Evolutionary conservation across 768 basidiomycete genomes (phyloP), one percentile per base, ranked within the genome.

Genomic region (Russula sp.): DNA sequence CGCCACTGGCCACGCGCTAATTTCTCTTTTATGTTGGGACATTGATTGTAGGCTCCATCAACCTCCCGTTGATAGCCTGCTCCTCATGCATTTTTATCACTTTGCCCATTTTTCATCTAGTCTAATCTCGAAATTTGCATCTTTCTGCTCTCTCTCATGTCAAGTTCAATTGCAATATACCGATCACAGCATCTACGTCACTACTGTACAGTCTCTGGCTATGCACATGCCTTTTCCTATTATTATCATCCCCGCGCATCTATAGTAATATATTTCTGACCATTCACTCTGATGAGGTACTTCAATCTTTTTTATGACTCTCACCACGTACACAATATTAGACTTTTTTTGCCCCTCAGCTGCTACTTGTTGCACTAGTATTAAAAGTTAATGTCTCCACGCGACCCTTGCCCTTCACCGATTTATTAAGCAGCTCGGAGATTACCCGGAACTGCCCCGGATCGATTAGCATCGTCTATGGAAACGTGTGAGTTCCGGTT

Each of bases 371-470:
- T 1, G 87, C 87, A 34, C 53, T 59, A n/a, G 63, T 64, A 49
- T 89, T 81, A 65, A 89, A 85, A 14, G 85, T 79, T 70, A 92
- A 72, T 0, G 94, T 95, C 75, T 98, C 96, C 46, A 98, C 78
- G 57, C 90, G 80, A 1, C 93, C 92, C 68, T 84, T 83, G 20
- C 92, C 92, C 74, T 96, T 95, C 72, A 88, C 89, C 72, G 98
- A 91, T 72, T 89, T 91, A 73, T 94, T 91, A 64, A 98, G 76
- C 48, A 98, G 75, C 65, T 98, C 96, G 70, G 89, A 91, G 68
- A 99, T 83, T 22, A 89, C 80, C 40, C 91, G 86, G 83, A 97
- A 96, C 69, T 91, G 88, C 48, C 90, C 84, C 5, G 97, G 96
- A 73, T 98, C 94, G 65, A 98, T 98, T 61, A 96, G 81, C 78